A percentile compares a stretch with the other conserved stretches of the same genome.
Evolutionary conservation across 164 flowering plant species (phyloP).

Genomic region (Stephania cephalantha): DNA sequence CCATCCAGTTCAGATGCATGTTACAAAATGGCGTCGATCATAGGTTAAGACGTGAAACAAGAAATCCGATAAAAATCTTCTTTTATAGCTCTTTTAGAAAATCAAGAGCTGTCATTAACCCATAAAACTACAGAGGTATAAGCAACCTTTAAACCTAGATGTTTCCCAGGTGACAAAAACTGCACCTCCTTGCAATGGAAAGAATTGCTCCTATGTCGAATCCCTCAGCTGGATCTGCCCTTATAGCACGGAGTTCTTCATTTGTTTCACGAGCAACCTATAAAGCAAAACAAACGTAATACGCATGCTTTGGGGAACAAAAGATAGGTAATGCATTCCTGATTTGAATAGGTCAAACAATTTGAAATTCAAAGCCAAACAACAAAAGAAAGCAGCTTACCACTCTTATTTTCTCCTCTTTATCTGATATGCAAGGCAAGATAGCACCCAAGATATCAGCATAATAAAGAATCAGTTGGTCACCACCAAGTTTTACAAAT

Average conservation of each 20-base stretch:
- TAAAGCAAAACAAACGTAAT: background rate
- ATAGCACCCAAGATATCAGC: conserved; percentile 92
- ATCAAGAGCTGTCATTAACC: conserved; percentile 8
- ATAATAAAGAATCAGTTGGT: conserved; percentile 92
- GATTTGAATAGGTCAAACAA: background rate
- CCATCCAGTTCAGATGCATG: background rate
- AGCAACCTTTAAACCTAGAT: conserved; percentile 24
- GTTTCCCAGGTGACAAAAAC: conserved; percentile 26
- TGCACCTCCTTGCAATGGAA: conserved; percentile 82
- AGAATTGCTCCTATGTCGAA: conserved; percentile 90
- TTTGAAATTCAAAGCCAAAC: background rate
- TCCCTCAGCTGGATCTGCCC: conserved; percentile 84
- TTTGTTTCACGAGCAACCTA: conserved; percentile 99
- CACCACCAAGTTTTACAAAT: conserved; percentile 98
- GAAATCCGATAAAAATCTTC: background rate
- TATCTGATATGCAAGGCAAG: conserved; percentile 92
- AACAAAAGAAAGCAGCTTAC: conserved; percentile 32
- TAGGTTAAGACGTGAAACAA: background rate
- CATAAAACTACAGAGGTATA: conserved; percentile 14
- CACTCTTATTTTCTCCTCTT: conserved; percentile 94
- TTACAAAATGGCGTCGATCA: background rate
- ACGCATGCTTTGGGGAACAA: background rate
- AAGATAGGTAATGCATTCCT: background rate
- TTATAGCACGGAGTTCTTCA: conserved; percentile 80
- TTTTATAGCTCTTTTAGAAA: conserved; percentile 8